Base-by-base conservation (phyloP, 2,329 filamentous ascomycete species). In the Diplodia intermedia region DNA sequence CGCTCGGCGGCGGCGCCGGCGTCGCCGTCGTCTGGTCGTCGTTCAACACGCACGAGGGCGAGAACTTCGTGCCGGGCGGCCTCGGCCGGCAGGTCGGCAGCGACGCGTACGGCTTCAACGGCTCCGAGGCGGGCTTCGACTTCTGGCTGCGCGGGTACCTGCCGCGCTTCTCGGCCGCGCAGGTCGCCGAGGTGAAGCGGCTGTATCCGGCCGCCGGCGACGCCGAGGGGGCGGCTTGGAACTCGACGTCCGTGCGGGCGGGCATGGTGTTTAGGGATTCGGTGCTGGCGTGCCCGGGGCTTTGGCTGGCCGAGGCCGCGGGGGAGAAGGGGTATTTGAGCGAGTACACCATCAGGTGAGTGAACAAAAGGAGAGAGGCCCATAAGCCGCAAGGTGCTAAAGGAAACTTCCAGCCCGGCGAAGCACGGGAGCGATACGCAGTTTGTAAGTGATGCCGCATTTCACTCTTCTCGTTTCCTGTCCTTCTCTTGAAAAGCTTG, bases 41-140 rank as follows among this genome's bases (percentile, higher is more conserved):
- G 80, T 89, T 89, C 74, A 90, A 90, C 73, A 82, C 84, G 0
- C 85, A 88, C 72, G 88, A 90, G 75, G 87, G 88, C 26, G 84
- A 89, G 73, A 87, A 86, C 70, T 90, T 90, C 71, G 79, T 88
- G 26, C 86, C 86, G 0, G 73, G 82, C 0, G 84, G 83, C 0
- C 77, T 89, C 1, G 73, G 78, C 20, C 78, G 76, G 57, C 69
- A 70, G 0, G 11, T 4, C 33, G 31, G 31, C 33, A 70, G 72
- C 0, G 75, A 76, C 1, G 75, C 74, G 3, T 77, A 76, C 18
- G 79, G 81, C 0, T 88, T 85, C 73, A 87, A 88, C 70, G 81
- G 81, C 1, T 86, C 82, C 1, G 63, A 67, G 1, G 78, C 81
- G 0, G 83, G 82, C 3, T 88, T 89, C 71, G 78, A 84, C 26